Evolutionary conservation across 1,139 yeast species (phyloP), one percentile per base, ranked within the genome.

Genomic region (Kurtzmaniella quercitrusa): DNA sequence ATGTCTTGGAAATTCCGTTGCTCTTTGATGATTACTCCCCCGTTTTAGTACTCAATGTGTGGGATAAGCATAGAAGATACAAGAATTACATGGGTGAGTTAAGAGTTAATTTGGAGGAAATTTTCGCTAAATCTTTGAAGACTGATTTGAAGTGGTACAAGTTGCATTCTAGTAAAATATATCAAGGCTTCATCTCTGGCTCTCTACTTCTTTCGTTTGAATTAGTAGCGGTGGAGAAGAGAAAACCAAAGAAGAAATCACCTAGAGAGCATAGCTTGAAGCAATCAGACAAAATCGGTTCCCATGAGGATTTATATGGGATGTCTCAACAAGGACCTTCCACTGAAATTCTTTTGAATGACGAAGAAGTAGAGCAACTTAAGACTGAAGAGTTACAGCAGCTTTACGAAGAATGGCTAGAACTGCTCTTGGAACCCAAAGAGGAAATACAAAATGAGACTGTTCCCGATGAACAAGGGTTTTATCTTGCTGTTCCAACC

Each of bases 61-160:
- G 77, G 75, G 79, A 74, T 49, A 69, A 68, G 42, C 76, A 71
- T 47, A 60, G 64, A 43, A 54, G 74, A n/a, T 60, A 63, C 48
- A 67, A 65, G 51, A 71, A 66, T 42, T 82, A 80, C 53, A 57
- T 82, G 42, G 88, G 88, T 1, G 87, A 81, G 49, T 59, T 76
- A 20, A 57, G 82, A 33, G 48, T 82, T 14, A 63, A 67, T n/a
- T 49, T 80, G 5, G 48, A 59, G 3, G 78, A 76, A 19, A 47
- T 78, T 3, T 74, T 80, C 48, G 48, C 52, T 22, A 34, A 45
- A 38, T 54, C 46, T 33, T 59, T 47, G 40, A 53, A 48, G 39
- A 60, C 67, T 2, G 74, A 65, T 1, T 65, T 73, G 17, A 66
- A 67, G 46, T 80, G 84, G 84, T 75, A 67, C 52, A 63, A 66